Percentiles rank a stretch among this genome's conserved stretches.
These are phyloP conservation scores for Pythium plurisporium DNA, from an alignment of 352 stramenopile species.

Conservation along the genomic window DNA sequence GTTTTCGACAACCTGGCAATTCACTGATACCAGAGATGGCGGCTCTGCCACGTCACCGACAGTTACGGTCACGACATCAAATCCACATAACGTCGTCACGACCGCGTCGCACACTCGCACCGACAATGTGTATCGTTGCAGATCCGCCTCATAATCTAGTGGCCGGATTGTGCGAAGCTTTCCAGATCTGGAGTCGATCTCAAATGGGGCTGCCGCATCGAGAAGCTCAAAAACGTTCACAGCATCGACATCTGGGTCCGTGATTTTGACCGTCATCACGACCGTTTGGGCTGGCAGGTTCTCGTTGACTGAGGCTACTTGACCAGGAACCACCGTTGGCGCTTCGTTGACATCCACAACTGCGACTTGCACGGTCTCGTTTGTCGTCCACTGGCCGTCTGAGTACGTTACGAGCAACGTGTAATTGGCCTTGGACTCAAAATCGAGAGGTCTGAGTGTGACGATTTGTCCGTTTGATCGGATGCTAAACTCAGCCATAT, in stretches of 20 bases:
- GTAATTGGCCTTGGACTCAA: constrained; percentile 22
- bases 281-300: constrained; percentile 28
- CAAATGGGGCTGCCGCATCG: constrained; percentile 20
- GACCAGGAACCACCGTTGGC: constrained; percentile 21
- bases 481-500: constrained; percentile 30
- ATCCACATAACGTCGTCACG: constrained; percentile 29
- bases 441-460: constrained; percentile 35
- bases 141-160: constrained; percentile 47
- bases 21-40: constrained; percentile 25
- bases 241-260: constrained; percentile 33
- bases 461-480: constrained; percentile 39
- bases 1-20: constrained; percentile 45
- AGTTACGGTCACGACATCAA: constrained; percentile 27
- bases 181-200: constrained; percentile 17
- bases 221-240: constrained; percentile 26
- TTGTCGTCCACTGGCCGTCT: constrained; percentile 31
- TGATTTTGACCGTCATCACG: constrained; percentile 27
- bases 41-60: constrained; percentile 35
- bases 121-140: constrained; percentile 27
- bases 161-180: constrained; percentile 31
- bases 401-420: constrained; percentile 15
- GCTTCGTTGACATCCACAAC: constrained; percentile 55
- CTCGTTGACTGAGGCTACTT: constrained; percentile 30
- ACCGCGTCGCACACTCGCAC: constrained; percentile 44
- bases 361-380: constrained; percentile 21